A percentile compares a stretch with the other conserved stretches of the same genome.
Evolutionary conservation across 2,329 filamentous ascomycete genomes (phyloP).

Genomic region (Pezicula rhizophila): DNA sequence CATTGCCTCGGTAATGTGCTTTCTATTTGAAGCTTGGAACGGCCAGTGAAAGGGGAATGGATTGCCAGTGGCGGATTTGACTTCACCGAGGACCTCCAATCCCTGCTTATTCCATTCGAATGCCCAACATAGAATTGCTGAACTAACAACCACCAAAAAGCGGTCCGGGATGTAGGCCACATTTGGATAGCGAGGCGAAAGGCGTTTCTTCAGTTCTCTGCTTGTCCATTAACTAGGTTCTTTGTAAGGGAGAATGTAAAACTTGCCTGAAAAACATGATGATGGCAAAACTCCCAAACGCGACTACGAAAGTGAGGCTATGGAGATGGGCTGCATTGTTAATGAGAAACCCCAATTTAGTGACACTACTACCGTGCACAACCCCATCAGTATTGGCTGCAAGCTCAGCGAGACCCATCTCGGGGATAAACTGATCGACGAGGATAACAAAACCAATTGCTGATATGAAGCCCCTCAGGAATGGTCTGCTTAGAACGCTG

Average conservation of each 20-base stretch:
- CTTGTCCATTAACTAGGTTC: slow-evolving; percentile 10
- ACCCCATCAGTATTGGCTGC: slow-evolving; percentile 59
- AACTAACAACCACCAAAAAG: slow-evolving; percentile 80
- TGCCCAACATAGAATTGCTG: slow-evolving; percentile 70
- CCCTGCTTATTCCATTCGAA: slow-evolving; percentile 75
- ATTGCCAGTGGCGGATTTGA: slow-evolving; percentile 67
- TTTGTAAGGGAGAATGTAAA: not conserved
- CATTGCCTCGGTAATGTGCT: slow-evolving; percentile 79
- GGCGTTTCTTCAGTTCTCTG: slow-evolving; percentile 72
- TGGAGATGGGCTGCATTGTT: slow-evolving; percentile 62
- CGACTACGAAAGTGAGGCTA: slow-evolving; percentile 68
- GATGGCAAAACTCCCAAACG: slow-evolving; percentile 72
- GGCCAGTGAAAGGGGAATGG: slow-evolving; percentile 81
- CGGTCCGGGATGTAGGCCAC: slow-evolving; percentile 90
- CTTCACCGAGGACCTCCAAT: slow-evolving; percentile 75
- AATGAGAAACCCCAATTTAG: slow-evolving; percentile 78
- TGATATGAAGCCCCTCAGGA: slow-evolving; percentile 91
- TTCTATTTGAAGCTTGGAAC: slow-evolving; percentile 69
- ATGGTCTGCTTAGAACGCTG: slow-evolving; percentile 87
- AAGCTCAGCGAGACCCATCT: slow-evolving; percentile 67
- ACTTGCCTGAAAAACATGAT: slow-evolving; percentile 84
- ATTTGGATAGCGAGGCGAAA: slow-evolving; percentile 72
- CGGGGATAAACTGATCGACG: slow-evolving; percentile 88
- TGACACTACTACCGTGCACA: slow-evolving; percentile 76
- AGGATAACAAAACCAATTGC: slow-evolving; percentile 95